phyloP scores from a whole-genome alignment of 1,139 yeast species.

The Magnusiomyces magnusii region DNA sequence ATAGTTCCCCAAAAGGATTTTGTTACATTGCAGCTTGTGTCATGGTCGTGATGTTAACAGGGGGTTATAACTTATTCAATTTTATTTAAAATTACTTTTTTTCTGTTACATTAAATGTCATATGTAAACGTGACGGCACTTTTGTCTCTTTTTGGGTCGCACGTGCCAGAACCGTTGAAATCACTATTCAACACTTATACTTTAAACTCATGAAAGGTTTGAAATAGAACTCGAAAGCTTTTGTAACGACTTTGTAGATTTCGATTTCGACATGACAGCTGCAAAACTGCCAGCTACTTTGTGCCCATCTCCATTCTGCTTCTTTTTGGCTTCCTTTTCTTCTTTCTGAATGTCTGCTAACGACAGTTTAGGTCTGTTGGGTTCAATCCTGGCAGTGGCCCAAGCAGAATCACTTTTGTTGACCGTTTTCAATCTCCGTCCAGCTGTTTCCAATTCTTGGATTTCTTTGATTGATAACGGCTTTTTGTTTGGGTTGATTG shows the following conservation, averaged over 20 bases:
- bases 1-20: too few relatives aligned
- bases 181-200: too few relatives aligned
- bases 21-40: too few relatives aligned
- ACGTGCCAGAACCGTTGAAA: not conserved
- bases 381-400: constrained; percentile 22
- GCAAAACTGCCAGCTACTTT: not conserved
- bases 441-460: constrained; percentile 59
- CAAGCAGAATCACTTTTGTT: constrained; percentile 30
- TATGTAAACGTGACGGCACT: too few relatives aligned
- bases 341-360: constrained; percentile 45
- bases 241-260: too few relatives aligned
- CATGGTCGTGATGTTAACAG: too few relatives aligned
- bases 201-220: too few relatives aligned
- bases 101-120: too few relatives aligned
- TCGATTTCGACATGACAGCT: too few relatives aligned
- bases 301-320: not conserved
- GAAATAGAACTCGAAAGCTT: too few relatives aligned
- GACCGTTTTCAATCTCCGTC: constrained; percentile 22
- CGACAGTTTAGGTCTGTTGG: constrained; percentile 41
- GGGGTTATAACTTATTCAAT: too few relatives aligned
- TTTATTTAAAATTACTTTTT: too few relatives aligned
- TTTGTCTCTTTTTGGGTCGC: not conserved
- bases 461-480: constrained; percentile 60
- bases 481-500: constrained; percentile 31
- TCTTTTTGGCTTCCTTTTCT: constrained; percentile 34